Percentiles rank a stretch among this genome's conserved stretches.
Evolutionary conservation across 257 asterid species (phyloP).

Genomic region (Przewalskia tangutica): DNA sequence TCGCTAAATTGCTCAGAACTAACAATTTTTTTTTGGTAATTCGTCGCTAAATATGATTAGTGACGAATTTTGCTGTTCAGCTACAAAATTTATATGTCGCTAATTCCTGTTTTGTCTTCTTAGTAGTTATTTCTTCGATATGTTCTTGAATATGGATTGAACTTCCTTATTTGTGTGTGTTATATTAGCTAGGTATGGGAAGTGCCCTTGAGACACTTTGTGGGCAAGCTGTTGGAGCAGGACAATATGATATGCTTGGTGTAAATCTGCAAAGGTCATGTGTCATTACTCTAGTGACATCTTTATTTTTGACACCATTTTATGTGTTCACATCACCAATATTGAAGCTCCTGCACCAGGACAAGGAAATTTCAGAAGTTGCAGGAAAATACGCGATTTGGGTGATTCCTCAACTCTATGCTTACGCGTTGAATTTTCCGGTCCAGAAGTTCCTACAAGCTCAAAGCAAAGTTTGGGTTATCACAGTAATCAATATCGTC

Average conservation of each 20-base stretch:
- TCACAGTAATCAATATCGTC: conserved; percentile 44
- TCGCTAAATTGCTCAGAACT: too few species aligned
- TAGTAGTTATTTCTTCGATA: not conserved
- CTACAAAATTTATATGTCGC: too few species aligned
- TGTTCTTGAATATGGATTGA: not conserved
- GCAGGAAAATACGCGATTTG: conserved; percentile 63
- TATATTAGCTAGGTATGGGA: conserved; percentile 82
- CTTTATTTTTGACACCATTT: conserved; percentile 45
- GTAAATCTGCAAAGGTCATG: conserved; percentile 69
- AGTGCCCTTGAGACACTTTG: conserved; percentile 87
- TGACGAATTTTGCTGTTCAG: too few species aligned
- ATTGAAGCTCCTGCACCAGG: conserved; percentile 38
- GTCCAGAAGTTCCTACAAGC: conserved; percentile 75
- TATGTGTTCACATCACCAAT: conserved; percentile 50
- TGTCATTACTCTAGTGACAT: conserved; percentile 40
- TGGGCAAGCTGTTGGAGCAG: conserved; percentile 88
- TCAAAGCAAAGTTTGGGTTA: conserved; percentile 81
- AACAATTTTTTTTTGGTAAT: too few species aligned
- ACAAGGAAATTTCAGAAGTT: conserved; percentile 28
- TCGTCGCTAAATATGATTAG: too few species aligned
- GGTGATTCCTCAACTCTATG: conserved; percentile 71
- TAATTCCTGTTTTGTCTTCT: too few species aligned
- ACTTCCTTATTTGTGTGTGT: not conserved
- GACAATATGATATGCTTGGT: conserved; percentile 54
- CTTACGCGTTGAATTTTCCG: conserved; percentile 69